phyloP scores from a whole-genome alignment of 2,329 filamentous ascomycete genomes.

The Bretziella fagacearum region DNA sequence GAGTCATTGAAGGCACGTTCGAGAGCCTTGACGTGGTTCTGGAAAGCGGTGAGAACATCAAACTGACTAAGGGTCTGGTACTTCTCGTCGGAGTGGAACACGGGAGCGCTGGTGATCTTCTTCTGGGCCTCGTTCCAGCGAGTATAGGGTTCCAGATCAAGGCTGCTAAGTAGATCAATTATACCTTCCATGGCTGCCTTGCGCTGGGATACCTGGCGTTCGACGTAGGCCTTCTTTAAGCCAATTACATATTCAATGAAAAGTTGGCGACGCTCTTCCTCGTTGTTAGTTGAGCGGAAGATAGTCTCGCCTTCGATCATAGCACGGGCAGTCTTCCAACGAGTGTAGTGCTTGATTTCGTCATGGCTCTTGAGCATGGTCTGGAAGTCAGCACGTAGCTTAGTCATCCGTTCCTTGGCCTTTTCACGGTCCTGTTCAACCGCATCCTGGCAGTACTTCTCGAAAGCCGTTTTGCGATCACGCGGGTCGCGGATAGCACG shows the following conservation, averaged over 20 bases:
- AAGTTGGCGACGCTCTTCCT: conserved; percentile 70
- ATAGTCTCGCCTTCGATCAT: conserved; percentile 93
- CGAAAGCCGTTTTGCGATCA: conserved; percentile 77
- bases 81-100: conserved; percentile 55
- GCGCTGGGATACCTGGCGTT: conserved; percentile 53
- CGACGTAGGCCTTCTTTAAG: conserved; percentile 63
- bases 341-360: conserved; percentile 91
- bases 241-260: conserved; percentile 87
- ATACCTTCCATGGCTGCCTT: conserved; percentile 76
- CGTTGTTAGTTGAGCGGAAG: conserved; percentile 78
- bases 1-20: conserved; percentile 85
- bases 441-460: conserved; percentile 86
- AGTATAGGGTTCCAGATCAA: conserved; percentile 83
- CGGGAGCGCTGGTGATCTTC: conserved; percentile 34
- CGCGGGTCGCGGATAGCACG: conserved; percentile 83
- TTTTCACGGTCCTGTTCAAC: conserved; percentile 85
- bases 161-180: conserved; percentile 55
- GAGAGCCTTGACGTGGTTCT: conserved; percentile 83
- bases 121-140: conserved; percentile 83
- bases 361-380: conserved; percentile 93
- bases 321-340: conserved; percentile 88
- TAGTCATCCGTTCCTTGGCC: conserved; percentile 80
- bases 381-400: conserved; percentile 83
- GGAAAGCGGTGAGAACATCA: conserved; percentile 83
- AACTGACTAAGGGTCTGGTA: conserved; percentile 73